phyloP scores from a whole-genome alignment of 148 eudicot species.

The Rhododendron vialii region DNA sequence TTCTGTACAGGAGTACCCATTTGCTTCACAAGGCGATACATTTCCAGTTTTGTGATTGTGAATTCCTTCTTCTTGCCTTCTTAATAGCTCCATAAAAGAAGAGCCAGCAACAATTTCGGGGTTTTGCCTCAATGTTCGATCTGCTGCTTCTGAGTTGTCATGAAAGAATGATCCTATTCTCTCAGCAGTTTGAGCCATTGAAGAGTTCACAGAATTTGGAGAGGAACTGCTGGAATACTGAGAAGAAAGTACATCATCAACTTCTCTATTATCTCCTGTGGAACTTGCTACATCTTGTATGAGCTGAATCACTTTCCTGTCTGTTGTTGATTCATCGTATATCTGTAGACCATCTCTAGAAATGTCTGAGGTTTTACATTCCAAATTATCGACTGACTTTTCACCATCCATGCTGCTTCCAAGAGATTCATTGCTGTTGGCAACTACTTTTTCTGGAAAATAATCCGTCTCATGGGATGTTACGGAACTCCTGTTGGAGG shows the following conservation, averaged over 20 bases:
- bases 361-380: conserved; percentile 8
- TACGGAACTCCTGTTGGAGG: conserved; percentile 24
- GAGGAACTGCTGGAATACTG: not conserved
- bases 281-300: conserved; percentile 27
- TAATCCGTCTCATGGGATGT: conserved; percentile 25
- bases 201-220: not conserved
- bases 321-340: conserved; percentile 19
- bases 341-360: conserved; percentile 19
- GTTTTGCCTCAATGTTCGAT: not conserved
- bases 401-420: conserved; percentile 25
- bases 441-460: conserved; percentile 35
- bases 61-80: not conserved
- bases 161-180: not conserved
- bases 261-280: conserved; percentile 7
- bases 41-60: not conserved
- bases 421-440: conserved; percentile 32
- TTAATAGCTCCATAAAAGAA: conserved; percentile 1
- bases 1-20: not conserved
- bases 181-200: not conserved
- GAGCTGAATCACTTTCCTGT: conserved; percentile 21
- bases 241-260: not conserved
- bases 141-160: not conserved
- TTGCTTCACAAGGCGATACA: not conserved
- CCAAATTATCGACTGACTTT: conserved; percentile 28
- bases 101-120: not conserved